Conservation (phyloP, 768 basidiomycete species). For the Filobasidium wieringae region DNA sequence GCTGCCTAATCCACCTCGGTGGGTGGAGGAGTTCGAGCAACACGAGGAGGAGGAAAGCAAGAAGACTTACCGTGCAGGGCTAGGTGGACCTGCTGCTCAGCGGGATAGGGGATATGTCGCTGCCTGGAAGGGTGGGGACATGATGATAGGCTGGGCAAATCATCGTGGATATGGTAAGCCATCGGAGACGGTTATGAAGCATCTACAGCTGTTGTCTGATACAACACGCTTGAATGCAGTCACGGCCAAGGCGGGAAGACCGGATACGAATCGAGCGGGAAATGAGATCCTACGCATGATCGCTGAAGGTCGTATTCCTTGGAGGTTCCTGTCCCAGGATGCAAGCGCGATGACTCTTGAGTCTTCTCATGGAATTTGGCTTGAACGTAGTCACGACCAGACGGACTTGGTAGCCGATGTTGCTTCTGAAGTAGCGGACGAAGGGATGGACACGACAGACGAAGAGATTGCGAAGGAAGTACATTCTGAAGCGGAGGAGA, state of each 20-base stretch:
- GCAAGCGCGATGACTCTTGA: neutral
- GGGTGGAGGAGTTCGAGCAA: conserved; percentile 24
- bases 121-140: conserved; percentile 74
- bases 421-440: too few relatives aligned
- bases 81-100: conserved; percentile 3
- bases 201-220: neutral
- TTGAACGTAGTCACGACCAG: neutral
- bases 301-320: conserved; percentile 66
- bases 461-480: too few relatives aligned
- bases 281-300: conserved; percentile 71
- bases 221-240: conserved; percentile 34
- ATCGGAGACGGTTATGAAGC: neutral
- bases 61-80: conserved; percentile 62
- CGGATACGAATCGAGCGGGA: conserved; percentile 79
- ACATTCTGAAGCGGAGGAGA: too few relatives aligned
- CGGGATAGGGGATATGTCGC: neutral
- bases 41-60: conserved; percentile 46
- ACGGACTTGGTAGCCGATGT: too few relatives aligned
- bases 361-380: neutral
- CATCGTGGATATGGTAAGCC: conserved; percentile 55
- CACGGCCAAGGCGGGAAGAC: conserved; percentile 80
- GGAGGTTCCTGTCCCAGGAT: conserved; percentile 55
- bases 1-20: conserved; percentile 46
- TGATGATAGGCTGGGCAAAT: conserved; percentile 65
- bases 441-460: too few relatives aligned